A percentile compares a stretch with the other conserved stretches of the same genome.
phyloP scores from a whole-genome alignment of 1,284 basidiomycete species.

The Lentinula novae-zelandiae region DNA sequence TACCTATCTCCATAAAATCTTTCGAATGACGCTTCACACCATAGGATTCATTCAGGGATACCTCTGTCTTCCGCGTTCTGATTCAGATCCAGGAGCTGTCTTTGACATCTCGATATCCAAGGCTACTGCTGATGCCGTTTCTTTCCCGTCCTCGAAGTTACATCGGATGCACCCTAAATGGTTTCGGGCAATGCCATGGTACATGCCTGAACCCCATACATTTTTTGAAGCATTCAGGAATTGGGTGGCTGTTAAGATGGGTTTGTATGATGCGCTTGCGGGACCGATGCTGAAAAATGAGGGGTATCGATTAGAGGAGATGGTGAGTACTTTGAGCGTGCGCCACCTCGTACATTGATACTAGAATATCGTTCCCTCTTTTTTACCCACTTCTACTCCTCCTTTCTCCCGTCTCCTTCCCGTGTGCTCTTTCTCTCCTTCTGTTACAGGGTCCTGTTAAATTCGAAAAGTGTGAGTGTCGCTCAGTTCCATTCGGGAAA shows the following conservation, averaged over 20 bases:
- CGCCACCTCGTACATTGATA: neutral
- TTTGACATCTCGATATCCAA: neutral
- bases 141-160: constrained; percentile 3
- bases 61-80: constrained; percentile 33
- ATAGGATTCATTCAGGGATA: constrained; percentile 29
- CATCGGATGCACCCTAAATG: constrained; percentile 18
- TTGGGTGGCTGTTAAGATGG: constrained; percentile 26
- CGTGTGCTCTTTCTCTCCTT: neutral
- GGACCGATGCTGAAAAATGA: constrained; percentile 16
- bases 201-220: constrained; percentile 32
- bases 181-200: constrained; percentile 38
- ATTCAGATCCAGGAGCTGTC: neutral
- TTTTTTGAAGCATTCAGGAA: constrained; percentile 12
- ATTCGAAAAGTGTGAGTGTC: constrained; percentile 30
- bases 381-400: too few relatives aligned
- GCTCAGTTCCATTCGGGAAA: neutral
- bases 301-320: constrained; percentile 39
- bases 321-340: constrained; percentile 22
- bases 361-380: neutral
- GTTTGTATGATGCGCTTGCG: constrained; percentile 32
- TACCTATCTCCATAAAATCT: constrained; percentile 23
- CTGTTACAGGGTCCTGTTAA: constrained; percentile 26
- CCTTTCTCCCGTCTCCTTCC: too few relatives aligned
- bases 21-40: constrained; percentile 20
- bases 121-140: constrained; percentile 21